phyloP scores from a whole-genome alignment of 2,329 filamentous ascomycete species.

The Apiospora saccharicola region DNA sequence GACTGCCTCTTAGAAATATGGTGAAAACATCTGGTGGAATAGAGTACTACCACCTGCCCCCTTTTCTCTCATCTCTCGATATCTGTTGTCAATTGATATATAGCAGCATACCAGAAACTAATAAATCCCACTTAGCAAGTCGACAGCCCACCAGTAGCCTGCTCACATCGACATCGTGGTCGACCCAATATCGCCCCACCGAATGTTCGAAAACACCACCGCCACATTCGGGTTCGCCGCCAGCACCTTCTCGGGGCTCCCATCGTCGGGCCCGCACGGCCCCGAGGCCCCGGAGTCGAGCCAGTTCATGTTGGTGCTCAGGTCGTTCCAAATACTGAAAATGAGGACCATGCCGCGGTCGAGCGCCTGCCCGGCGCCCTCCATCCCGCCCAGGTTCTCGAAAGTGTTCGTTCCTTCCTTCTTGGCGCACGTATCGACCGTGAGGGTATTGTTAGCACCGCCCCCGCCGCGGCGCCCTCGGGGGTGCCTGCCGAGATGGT shows the following conservation, averaged over 20 bases:
- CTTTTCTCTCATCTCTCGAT: too few relatives aligned
- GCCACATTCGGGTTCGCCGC: constrained; percentile 52
- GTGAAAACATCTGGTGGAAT: too few relatives aligned
- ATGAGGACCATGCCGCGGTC: constrained; percentile 54
- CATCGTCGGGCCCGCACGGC: constrained; percentile 59
- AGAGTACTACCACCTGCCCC: too few relatives aligned
- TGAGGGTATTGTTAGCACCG: constrained; percentile 51
- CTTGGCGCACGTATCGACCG: constrained; percentile 60
- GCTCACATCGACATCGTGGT: constrained; percentile 41
- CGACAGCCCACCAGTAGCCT: too few relatives aligned
- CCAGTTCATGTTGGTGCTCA: constrained; percentile 72
- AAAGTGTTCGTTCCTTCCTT: constrained; percentile 36
- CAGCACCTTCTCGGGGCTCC: constrained; percentile 60
- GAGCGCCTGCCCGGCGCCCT: constrained; percentile 59
- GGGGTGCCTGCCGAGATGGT: neutral
- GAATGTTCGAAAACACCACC: constrained; percentile 67
- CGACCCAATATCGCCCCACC: constrained; percentile 62
- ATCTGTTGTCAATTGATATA: too few relatives aligned
- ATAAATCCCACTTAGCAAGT: too few relatives aligned
- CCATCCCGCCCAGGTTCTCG: constrained; percentile 59
- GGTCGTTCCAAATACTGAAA: constrained; percentile 68
- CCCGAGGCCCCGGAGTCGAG: constrained; percentile 66
- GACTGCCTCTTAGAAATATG: too few relatives aligned
- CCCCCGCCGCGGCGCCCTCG: neutral
- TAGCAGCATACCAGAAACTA: too few relatives aligned